Base-by-base conservation (phyloP, 2,329 filamentous ascomycete genomes). In the Fusarium graminum region DNA sequence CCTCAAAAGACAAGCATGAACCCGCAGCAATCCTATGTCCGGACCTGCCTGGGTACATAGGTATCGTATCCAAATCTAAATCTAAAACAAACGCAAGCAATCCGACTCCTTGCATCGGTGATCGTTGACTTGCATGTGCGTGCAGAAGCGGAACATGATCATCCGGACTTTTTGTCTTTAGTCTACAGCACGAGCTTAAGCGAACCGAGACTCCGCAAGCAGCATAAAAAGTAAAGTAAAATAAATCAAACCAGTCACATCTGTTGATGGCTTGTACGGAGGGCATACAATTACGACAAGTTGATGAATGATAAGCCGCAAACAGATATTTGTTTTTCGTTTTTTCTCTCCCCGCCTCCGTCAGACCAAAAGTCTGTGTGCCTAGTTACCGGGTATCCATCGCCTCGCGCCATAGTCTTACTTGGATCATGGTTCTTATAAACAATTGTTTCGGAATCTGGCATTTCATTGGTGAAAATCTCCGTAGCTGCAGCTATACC, bases 101-200 rank as follows among this genome's bases (percentile, higher is more conserved):
- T 52, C 51, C 58, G 44, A 29, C 60, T 71, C 45, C 66, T 63
- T 71, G 63, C 69, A 55, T 52, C 32, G 42, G 34, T 50, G 14
- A 34, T 56, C 51, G 45, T 54, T 71, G 51, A 63, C 66, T 57
- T 71, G 68, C 68, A 71, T 71, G 66, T 71, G 68, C 68, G 66
- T 71, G 68, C 68, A 67, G 60, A 59, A 61, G 43, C 19, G 61
- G 52, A 46, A 36, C 32, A 34, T 16, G 32, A 34, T 34, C 32
- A 34, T 34, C 32, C n/a, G 7, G 7, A n/a, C 32, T 52, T 22
- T 22, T 22, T 22, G 22, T 6, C 22, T 22, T 28, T 39, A 41
- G 52, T 55, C 51, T 29, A 26, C n/a, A 55, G 34, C 46, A 29
- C 39, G 32, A 52, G 40, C 39, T 58, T 66, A 54, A 63, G 65